These are phyloP conservation scores for Talaromyces sp. DNA, from an alignment of 2,329 filamentous ascomycete genomes.

Conservation along the genomic window DNA sequence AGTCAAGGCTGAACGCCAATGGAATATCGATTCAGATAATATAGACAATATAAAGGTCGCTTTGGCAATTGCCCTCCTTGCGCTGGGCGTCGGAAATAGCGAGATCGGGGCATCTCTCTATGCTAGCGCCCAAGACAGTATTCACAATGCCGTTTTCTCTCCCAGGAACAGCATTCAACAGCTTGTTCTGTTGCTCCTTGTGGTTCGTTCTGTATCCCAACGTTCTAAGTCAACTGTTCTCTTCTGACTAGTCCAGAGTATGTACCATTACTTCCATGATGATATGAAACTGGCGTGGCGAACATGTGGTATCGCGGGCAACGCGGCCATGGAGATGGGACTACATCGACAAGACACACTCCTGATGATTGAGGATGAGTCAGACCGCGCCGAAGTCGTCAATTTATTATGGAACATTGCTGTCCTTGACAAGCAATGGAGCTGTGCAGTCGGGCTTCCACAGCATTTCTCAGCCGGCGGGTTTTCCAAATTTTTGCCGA, in stretches of 20 bases:
- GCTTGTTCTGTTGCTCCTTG: neutral
- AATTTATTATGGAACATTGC: neutral
- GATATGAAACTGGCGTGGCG: slow-evolving; percentile 1
- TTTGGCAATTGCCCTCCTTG: neutral
- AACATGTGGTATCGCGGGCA: neutral
- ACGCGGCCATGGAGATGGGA: neutral
- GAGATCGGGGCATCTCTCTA: neutral
- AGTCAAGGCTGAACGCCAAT: neutral
- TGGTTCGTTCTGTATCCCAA: neutral
- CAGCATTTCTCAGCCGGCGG: neutral
- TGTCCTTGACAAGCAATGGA: slow-evolving; percentile 6
- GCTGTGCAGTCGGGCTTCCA: neutral
- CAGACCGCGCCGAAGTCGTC: neutral
- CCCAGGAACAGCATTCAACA: neutral
- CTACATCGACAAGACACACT: neutral
- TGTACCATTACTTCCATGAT: slow-evolving; percentile 3
- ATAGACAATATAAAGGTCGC: neutral
- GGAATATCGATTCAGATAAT: neutral
- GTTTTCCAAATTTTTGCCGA: neutral
- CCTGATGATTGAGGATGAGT: neutral
- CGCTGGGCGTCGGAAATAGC: neutral
- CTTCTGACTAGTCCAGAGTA: neutral
- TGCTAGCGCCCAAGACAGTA: neutral
- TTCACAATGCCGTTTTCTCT: neutral
- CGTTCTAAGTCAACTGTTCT: neutral